Evolutionary conservation across 352 stramenopile species (phyloP).

Genomic region (Phytophthora crassamura): DNA sequence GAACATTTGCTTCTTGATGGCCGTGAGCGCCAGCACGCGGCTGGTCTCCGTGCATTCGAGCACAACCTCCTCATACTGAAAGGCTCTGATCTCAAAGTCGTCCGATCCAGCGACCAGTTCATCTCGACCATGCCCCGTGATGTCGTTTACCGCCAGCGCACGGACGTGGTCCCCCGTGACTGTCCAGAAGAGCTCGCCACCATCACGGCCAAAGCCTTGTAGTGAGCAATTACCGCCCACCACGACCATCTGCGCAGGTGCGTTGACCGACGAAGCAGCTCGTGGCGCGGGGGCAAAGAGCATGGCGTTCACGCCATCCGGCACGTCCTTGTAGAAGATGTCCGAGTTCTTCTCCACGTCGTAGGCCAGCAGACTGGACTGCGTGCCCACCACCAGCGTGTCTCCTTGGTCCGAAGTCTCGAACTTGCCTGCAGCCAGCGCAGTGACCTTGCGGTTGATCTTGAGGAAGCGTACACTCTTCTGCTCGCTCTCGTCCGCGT

Average conservation of each 20-base stretch:
- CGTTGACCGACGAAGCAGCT: slow-evolving; percentile 23
- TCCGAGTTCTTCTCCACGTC: slow-evolving; percentile 95
- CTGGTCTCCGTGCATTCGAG: slow-evolving; percentile 91
- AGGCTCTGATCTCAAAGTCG: slow-evolving; percentile 92
- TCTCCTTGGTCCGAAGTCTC: slow-evolving; percentile 63
- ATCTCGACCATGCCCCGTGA: slow-evolving; percentile 68
- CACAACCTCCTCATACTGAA: slow-evolving; percentile 90
- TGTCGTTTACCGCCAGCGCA: slow-evolving; percentile 78
- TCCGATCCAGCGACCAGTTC: slow-evolving; percentile 92
- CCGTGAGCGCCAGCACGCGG: slow-evolving; percentile 68
- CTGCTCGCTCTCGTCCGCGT: slow-evolving; percentile 40
- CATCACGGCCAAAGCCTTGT: slow-evolving; percentile 84
- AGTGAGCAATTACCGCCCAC: slow-evolving; percentile 94
- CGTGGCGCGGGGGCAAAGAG: slow-evolving; percentile 65
- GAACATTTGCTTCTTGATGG: slow-evolving; percentile 79
- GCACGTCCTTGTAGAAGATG: slow-evolving; percentile 93
- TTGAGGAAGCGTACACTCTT: slow-evolving; percentile 90
- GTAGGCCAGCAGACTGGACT: slow-evolving; percentile 92
- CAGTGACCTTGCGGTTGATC: slow-evolving; percentile 91
- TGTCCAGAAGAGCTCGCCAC: slow-evolving; percentile 91
- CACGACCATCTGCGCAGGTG: slow-evolving; percentile 78
- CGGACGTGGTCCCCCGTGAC: slow-evolving; percentile 93
- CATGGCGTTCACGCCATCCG: slow-evolving; percentile 87
- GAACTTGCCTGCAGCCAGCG: slow-evolving; percentile 79
- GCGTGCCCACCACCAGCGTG: slow-evolving; percentile 89